phyloP scores from a whole-genome alignment of 768 basidiomycete species.

The Mycena capillaripes region DNA sequence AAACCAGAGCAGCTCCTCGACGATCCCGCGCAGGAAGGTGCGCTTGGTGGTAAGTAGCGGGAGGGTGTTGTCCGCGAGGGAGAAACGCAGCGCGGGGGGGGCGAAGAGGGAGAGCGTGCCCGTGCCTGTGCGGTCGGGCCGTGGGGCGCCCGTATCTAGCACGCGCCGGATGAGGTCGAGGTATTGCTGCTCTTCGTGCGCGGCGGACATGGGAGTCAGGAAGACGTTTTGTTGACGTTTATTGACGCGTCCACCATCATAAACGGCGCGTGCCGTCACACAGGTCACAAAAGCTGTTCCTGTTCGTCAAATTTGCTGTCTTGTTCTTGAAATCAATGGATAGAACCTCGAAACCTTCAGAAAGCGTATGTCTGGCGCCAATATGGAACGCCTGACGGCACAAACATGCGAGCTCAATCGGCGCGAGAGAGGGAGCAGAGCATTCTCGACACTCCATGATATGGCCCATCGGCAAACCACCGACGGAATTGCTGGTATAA shows the following conservation, averaged over 20 bases:
- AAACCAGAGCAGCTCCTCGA: slow-evolving; percentile 98
- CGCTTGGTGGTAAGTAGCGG: slow-evolving; percentile 97
- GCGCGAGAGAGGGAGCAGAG: not conserved
- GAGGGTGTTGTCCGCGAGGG: slow-evolving; percentile 78
- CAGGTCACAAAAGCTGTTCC: slow-evolving; percentile 1
- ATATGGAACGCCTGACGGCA: not conserved
- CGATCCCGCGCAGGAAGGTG: slow-evolving; percentile 91
- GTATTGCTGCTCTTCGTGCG: slow-evolving; percentile 93
- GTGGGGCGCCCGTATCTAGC: slow-evolving; percentile 79
- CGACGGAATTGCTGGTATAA: not conserved
- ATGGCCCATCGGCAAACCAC: not conserved
- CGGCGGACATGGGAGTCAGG: slow-evolving; percentile 1
- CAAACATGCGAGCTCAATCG: not conserved
- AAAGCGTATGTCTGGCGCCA: no score
- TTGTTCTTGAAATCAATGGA: no score
- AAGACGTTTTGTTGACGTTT: not conserved
- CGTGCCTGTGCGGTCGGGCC: slow-evolving; percentile 95
- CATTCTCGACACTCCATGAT: not conserved
- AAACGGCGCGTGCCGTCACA: slow-evolving; percentile 5
- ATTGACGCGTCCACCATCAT: slow-evolving; percentile 20
- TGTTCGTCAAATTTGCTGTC: no score
- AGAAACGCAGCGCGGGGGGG: slow-evolving; percentile 91
- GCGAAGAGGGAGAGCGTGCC: slow-evolving; percentile 95
- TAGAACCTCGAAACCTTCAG: no score
- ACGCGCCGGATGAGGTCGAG: slow-evolving; percentile 85